A percentile compares a stretch with the other conserved stretches of the same genome.
Evolutionary conservation across 2,329 filamentous ascomycete genomes (phyloP).

Genomic region (Xylariomycetidae sp.): DNA sequence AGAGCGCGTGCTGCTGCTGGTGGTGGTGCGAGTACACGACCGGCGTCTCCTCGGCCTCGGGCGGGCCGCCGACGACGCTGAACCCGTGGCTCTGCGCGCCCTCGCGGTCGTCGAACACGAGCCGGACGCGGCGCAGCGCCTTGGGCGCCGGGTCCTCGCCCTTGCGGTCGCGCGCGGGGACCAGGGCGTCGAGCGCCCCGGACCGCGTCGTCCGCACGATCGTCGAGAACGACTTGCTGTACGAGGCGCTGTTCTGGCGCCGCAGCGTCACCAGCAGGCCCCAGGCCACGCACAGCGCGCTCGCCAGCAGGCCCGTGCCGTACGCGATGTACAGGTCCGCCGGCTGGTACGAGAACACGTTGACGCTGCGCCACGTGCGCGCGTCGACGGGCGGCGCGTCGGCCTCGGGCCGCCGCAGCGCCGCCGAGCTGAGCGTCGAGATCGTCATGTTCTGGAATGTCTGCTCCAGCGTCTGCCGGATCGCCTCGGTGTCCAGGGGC

Average conservation of each 20-base stretch:
- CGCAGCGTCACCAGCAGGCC: neutral
- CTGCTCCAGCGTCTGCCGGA: neutral
- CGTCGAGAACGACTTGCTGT: neutral
- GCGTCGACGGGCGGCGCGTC: neutral
- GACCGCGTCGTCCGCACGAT: neutral
- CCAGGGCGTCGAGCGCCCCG: neutral
- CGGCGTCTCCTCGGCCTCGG: too few species aligned
- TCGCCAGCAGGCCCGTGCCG: neutral
- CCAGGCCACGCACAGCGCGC: neutral
- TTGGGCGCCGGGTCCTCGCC: neutral
- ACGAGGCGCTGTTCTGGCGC: neutral
- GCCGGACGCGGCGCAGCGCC: neutral
- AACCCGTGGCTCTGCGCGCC: neutral
- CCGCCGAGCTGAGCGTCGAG: neutral
- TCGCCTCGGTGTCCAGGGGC: neutral
- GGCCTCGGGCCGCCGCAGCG: neutral
- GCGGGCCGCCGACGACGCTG: too few species aligned
- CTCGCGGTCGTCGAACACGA: neutral
- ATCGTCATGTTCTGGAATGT: conserved; percentile 1
- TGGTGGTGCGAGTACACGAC: too few species aligned
- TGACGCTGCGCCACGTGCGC: neutral
- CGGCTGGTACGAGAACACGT: neutral
- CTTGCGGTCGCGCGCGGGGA: neutral
- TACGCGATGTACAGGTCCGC: neutral
- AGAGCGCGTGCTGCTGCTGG: too few species aligned